Evolutionary conservation across 352 stramenopile genomes (phyloP).

Genomic region (Pythium pyrilobum): DNA sequence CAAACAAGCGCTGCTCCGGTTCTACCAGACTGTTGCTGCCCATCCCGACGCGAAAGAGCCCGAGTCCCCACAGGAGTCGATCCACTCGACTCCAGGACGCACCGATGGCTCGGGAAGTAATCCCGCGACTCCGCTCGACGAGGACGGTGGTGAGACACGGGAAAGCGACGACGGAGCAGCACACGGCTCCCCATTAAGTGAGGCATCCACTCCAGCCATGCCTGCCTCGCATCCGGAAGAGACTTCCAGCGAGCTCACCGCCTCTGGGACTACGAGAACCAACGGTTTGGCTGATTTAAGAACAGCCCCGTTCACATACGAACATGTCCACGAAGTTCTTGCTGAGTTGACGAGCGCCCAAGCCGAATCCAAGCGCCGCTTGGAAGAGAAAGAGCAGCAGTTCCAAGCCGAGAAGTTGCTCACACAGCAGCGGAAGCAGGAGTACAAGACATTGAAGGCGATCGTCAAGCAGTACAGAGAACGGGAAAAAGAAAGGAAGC

Average conservation of each 20-base stretch:
- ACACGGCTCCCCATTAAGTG: no score
- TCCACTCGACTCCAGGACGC: slow-evolving; percentile 7
- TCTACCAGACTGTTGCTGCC: slow-evolving; percentile 6
- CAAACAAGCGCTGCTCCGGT: not conserved
- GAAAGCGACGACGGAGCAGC: not conserved
- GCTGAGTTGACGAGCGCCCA: not conserved
- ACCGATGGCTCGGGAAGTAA: slow-evolving; percentile 14
- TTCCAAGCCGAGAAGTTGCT: slow-evolving; percentile 24
- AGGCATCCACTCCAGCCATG: no score
- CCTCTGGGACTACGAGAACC: not conserved
- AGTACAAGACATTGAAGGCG: slow-evolving; percentile 34
- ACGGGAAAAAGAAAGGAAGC: slow-evolving; percentile 26
- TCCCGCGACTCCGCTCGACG: slow-evolving; percentile 4
- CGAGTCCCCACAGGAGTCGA: not conserved
- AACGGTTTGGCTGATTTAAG: not conserved
- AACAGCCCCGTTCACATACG: not conserved
- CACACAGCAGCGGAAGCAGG: slow-evolving; percentile 25
- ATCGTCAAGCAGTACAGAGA: slow-evolving; percentile 34
- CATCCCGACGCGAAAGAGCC: not conserved
- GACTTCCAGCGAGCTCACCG: not conserved
- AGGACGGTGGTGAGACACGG: not conserved
- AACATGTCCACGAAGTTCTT: not conserved
- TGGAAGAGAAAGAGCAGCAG: slow-evolving; percentile 30
- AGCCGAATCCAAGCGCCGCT: slow-evolving; percentile 11
- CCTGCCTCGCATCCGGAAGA: no score